A percentile compares a stretch with the other conserved stretches of the same genome.
Evolutionary conservation across 352 stramenopile species (phyloP).

Genomic region (Phytophthora cactorum): DNA sequence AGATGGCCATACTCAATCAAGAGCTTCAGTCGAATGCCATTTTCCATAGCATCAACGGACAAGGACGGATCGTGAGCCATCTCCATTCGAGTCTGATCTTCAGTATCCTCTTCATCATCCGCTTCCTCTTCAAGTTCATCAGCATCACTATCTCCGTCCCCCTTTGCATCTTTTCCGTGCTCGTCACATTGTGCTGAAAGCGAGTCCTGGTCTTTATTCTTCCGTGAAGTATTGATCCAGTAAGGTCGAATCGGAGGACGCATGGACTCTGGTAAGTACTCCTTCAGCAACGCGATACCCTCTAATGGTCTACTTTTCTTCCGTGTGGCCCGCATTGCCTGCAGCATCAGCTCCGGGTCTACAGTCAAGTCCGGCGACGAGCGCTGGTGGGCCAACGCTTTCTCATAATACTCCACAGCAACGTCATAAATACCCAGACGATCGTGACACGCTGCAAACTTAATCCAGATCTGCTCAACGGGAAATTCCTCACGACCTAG

Average conservation of each 20-base stretch:
- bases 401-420: conserved; percentile 84
- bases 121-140: conserved; percentile 61
- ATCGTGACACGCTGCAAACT: conserved; percentile 79
- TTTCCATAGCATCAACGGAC: conserved; percentile 88
- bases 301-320: conserved; percentile 56
- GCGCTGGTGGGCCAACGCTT: conserved; percentile 63
- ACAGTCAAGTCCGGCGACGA: conserved; percentile 55
- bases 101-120: conserved; percentile 61
- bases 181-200: conserved; percentile 13
- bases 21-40: conserved; percentile 79
- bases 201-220: conserved; percentile 32
- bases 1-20: conserved; percentile 82
- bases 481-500: conserved; percentile 73
- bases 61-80: conserved; percentile 73
- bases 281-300: conserved; percentile 63
- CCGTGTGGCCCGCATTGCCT: conserved; percentile 69
- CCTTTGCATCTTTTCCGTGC: conserved; percentile 14
- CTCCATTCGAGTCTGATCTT: conserved; percentile 61
- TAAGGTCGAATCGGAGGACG: conserved; percentile 81
- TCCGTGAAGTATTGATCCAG: conserved; percentile 65
- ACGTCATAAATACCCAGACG: conserved; percentile 66
- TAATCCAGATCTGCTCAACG: conserved; percentile 83
- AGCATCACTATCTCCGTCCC: conserved; percentile 35
- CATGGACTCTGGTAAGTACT: conserved; percentile 71
- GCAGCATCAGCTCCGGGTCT: conserved; percentile 68